Evolutionary conservation across 1,139 yeast species (phyloP).

Genomic region (Hyphopichia wangnamkhiaoensis): DNA sequence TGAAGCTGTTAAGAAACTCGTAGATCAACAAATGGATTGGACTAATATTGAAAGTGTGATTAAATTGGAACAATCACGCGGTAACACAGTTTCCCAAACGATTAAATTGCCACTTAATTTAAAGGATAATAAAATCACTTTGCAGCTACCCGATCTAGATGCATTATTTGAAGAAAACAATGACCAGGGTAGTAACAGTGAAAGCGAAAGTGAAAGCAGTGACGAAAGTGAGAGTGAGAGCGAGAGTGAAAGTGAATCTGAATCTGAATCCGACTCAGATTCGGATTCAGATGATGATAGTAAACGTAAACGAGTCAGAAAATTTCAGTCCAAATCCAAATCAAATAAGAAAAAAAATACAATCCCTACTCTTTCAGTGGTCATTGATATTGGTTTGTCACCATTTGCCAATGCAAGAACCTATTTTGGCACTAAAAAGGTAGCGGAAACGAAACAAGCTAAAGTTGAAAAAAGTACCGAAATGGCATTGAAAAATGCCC

Average conservation of each 20-base stretch:
- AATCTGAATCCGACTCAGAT: constrained; percentile 34
- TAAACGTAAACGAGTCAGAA: constrained; percentile 20
- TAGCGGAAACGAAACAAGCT: constrained; percentile 74
- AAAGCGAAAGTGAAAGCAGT: constrained; percentile 29
- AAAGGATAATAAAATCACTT: constrained; percentile 64
- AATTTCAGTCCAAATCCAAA: constrained; percentile 11
- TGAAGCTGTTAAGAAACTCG: constrained; percentile 59
- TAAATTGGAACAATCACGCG: constrained; percentile 65
- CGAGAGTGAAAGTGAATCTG: constrained; percentile 20
- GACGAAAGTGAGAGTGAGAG: constrained; percentile 31
- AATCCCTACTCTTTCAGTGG: constrained; percentile 46
- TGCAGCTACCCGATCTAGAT: constrained; percentile 55
- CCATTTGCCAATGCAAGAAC: constrained; percentile 91
- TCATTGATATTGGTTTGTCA: constrained; percentile 67
- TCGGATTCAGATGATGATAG: constrained; percentile 28
- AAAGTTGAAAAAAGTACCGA: constrained; percentile 80
- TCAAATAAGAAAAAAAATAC: constrained; percentile 12
- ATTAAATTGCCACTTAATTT: constrained; percentile 73
- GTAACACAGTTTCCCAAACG: constrained; percentile 61
- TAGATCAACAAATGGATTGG: constrained; percentile 96
- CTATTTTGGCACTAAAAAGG: constrained; percentile 77
- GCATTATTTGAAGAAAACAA: constrained; percentile 11
- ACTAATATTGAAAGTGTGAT: constrained; percentile 78
- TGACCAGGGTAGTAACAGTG: constrained; percentile 28
- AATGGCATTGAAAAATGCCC: constrained; percentile 82